Base-by-base conservation (phyloP, 768 basidiomycete genomes). In the Hypholoma fasciculare region DNA sequence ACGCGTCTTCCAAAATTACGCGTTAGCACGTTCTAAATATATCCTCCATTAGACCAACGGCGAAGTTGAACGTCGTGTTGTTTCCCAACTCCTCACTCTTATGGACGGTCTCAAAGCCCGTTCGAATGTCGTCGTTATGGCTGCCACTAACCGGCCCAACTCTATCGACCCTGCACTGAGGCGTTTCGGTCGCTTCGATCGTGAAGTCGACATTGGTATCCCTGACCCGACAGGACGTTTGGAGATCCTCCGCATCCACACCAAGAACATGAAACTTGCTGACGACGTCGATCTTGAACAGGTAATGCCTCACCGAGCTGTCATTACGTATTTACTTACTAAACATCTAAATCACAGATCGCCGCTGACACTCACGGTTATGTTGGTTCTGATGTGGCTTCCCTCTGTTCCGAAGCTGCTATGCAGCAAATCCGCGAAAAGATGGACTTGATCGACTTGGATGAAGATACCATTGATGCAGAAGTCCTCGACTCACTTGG, bases 401-500 rank as follows among this genome's bases (percentile, higher is more conserved):
- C 97, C 11, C 83, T 99, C 51, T 99, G 97, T 74, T 98, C 97
- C 2, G 97, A 99, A 72, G 97, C 97, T 55, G 97, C 97, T 47
- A 99, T 99, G 97, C 97, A 99, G 79, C 97, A 99, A 73, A 99
- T 99, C 63, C 92, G 97, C 72, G 97, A 99, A 78, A 99, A 99
- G 86, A 98, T 99, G 96, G 96, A 98, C 65, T 77, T 94, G 64
- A 94, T 96, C 62, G 94, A 96, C 72, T 84, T 96, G 30, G 94
- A 95, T 61, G 93, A 96, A 74, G 97, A 99, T 70, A 98, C 96
- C 50, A 99, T 99, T 69, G 97, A 99, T 67, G 97, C 97, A 7
- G 97, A 99, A 75, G 96, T 99, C 2, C 90, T 99, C 54, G 97
- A 99, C 75, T 92, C 96, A 6, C 91, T 99, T 50, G 97, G 97